Evolutionary conservation across 2,329 filamentous ascomycete genomes (phyloP), one percentile per base, ranked within the genome.

Genomic region (Dactylellina sp.): DNA sequence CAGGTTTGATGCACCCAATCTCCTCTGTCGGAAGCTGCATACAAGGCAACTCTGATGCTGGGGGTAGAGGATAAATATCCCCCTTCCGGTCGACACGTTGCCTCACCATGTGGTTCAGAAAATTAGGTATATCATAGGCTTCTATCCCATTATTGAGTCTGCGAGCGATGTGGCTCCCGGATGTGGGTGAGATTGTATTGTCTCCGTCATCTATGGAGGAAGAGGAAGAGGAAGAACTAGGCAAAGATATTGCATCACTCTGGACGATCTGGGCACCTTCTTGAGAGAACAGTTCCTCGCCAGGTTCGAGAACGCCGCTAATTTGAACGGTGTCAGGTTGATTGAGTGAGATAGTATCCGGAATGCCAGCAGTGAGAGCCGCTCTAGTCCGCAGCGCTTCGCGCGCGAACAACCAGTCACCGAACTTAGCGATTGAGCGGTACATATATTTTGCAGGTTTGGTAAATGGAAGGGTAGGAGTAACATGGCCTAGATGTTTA

Each of bases 371-470:
- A 5, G 20, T 20, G 22, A 11, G 18, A 2, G 6, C 18, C 5
- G 50, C 49, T 11, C 5, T 47, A 2, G 22, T 22, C n/a, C 47
- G 40, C 12, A 75, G 49, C 2, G 71, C 62, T 16, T 75, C 92
- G 76, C 89, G 85, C 0, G 93, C 92, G 20, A 97, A 84, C 0
- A 91, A 90, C 93, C 93, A 98, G 0, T 93, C 92, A 1, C 93
- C 91, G 79, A 99, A 98, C 77, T 97, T 94, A 0, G 95, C 91
- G 59, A 97, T 88, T 0, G 92, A 91, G 52, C 94, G 87, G 80
- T 92, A 98, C 93, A 98, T 97, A 82, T 91, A 91, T 80, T 98
- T 98, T 49, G 94, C 95, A 0, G 95, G 95, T n/a, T 89, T 87
- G 0, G 94, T 98, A 80, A 97, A 98, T 78, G 92, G 96, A n/a